Base-by-base conservation (phyloP, 1,284 basidiomycete genomes). In the Kalmanozyma brasiliensis region DNA sequence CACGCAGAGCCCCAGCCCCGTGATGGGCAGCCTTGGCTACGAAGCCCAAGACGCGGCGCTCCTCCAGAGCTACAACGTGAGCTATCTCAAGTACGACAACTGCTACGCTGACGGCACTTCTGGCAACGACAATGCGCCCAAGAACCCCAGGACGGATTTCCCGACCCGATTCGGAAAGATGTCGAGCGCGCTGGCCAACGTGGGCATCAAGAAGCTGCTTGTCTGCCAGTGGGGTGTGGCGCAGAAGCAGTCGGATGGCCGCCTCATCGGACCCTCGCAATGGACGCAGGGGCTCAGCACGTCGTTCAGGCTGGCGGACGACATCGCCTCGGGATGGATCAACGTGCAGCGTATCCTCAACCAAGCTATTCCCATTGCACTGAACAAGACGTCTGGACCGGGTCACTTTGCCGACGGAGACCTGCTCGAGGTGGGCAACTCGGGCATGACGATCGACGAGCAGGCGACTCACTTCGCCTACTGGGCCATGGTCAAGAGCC, bases 131-230 rank as follows among this genome's bases (percentile, higher is more conserved):
- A 68, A 67, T 24, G 65, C 69, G 2, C 65, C 65, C 35, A 73
- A 73, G 41, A 23, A 32, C 10, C 19, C 65, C 14, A 40, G 60
- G 13, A 64, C 48, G 20, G 65, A 68, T 30, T 73, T 73, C 34
- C 56, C 67, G 11, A 41, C 57, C 11, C 84, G 82, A 19, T 80
- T 83, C 2, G 84, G 85, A 7, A 80, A 83, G 4, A 88, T 88
- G 87, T 77, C 83, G 51, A 82, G 86, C 40, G 87, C 87, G 0
- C 78, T 88, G 10, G 79, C 79, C 40, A 83, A 82, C 0, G 86
- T 86, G 0, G 84, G 84, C 5, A 84, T 70, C 47, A 83, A 84
- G 1, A 85, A 87, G 40, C 80, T 87, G 3, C 88, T 86, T 52
- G 82, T 85, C 0, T 86, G 85, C 83, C 85, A 85, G 57, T 86